Evolutionary conservation across 768 basidiomycete species (phyloP).

Genomic region (Galerina marginata): DNA sequence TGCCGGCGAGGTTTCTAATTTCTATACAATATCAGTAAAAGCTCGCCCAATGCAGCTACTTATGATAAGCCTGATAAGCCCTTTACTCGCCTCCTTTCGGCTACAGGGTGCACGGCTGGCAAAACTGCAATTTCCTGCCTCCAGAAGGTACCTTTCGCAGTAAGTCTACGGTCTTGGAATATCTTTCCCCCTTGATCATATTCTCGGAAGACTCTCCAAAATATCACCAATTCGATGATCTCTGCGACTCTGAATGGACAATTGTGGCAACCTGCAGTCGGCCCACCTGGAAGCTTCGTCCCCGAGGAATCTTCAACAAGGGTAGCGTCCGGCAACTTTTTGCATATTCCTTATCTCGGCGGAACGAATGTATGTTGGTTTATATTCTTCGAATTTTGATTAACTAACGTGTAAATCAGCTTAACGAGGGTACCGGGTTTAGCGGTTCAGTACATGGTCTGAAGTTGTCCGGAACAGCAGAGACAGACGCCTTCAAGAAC

Average conservation of each 20-base stretch:
- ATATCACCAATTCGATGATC: slow-evolving; percentile 54
- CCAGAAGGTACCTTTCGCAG: slow-evolving; percentile 50
- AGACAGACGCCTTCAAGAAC: slow-evolving; percentile 48
- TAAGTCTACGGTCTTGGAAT: slow-evolving; percentile 14
- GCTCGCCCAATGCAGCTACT: slow-evolving; percentile 45
- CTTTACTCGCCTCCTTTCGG: slow-evolving; percentile 48
- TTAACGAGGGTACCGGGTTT: slow-evolving; percentile 60
- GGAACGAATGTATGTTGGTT: slow-evolving; percentile 55
- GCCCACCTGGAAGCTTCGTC: slow-evolving; percentile 54
- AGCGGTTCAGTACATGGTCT: slow-evolving; percentile 44
- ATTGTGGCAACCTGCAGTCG: slow-evolving; percentile 62
- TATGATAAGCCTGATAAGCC: slow-evolving; percentile 60
- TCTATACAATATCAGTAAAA: slow-evolving; percentile 46
- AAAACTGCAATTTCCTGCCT: slow-evolving; percentile 48
- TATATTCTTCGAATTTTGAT: neutral
- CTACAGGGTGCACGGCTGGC: slow-evolving; percentile 50
- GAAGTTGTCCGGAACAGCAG: slow-evolving; percentile 40
- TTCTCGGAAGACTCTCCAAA: slow-evolving; percentile 48
- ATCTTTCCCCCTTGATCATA: neutral
- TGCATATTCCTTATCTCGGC: slow-evolving; percentile 58
- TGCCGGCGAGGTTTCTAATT: neutral
- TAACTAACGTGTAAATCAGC: slow-evolving; percentile 29
- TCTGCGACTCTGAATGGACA: slow-evolving; percentile 51
- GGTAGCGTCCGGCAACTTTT: slow-evolving; percentile 53
- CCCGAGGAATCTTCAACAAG: slow-evolving; percentile 49